A percentile compares a stretch with the other conserved stretches of the same genome.
Evolutionary conservation across 441 rosid genomes (phyloP).

Genomic region (Adansonia grandidieri): DNA sequence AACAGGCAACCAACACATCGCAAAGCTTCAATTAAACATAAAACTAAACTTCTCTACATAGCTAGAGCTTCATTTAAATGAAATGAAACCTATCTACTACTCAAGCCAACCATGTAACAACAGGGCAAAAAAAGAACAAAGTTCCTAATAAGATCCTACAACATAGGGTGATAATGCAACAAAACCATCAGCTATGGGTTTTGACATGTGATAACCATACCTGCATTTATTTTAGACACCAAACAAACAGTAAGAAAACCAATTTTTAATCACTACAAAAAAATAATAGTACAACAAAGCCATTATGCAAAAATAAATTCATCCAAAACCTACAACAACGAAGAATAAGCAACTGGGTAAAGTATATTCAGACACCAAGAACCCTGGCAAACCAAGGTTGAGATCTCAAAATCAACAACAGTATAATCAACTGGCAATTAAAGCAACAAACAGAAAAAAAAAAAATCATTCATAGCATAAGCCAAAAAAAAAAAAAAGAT

Average conservation of each 20-base stretch:
- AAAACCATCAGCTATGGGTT: neutral
- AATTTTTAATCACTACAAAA: neutral
- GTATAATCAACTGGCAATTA: neutral
- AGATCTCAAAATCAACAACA: neutral
- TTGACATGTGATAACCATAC: neutral
- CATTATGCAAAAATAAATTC: neutral
- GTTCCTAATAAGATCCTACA: neutral
- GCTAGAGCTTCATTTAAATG: neutral
- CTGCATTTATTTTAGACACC: neutral
- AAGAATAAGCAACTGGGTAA: neutral
- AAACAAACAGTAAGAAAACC: neutral
- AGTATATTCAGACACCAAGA: neutral
- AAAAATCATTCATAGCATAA: neutral
- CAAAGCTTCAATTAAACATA: neutral
- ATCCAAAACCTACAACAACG: neutral
- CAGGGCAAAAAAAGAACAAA: neutral
- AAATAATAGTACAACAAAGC: slow-evolving; percentile 15
- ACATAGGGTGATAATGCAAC: neutral
- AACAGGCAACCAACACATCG: neutral
- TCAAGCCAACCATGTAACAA: neutral
- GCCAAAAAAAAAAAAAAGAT: neutral
- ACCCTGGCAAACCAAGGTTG: neutral
- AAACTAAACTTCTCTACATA: neutral
- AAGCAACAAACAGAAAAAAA: neutral
- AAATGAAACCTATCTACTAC: neutral